Base-by-base conservation (phyloP, 83 land plant genomes). In the Larix sibirica region DNA sequence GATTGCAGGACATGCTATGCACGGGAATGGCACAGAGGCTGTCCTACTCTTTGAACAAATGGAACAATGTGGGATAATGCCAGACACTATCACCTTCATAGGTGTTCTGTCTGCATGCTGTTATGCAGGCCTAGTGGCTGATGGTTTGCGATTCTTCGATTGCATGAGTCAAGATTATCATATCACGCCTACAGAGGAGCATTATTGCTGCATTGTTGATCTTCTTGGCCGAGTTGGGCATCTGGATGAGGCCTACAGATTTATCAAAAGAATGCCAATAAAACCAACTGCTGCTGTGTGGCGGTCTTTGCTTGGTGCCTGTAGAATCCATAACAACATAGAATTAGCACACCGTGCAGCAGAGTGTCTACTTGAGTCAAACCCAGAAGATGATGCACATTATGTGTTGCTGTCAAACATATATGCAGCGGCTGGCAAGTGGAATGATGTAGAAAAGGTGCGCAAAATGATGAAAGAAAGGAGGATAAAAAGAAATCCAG, bases 201-300 rank as follows among this genome's bases (percentile, higher is more conserved):
- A 88, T 3, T 88, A 88, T 83, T 79, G 81, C 63, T 88, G 87
- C 83, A 76, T 88, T 26, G 61, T 88, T 28, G 90, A 88, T 50
- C 83, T 85, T 58, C 82, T 75, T 68, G 83, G 81, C 4, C 79
- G 87, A 36, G 62, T 62, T 47, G 90, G 90, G 23, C 68, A 71
- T 50, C 17, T 85, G 44, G 66, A 40, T 23, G 73, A 79, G 61
- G 87, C 90, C 14, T 47, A 77, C 58, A 59, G 81, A 18, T 66
- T 84, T 47, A 17, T 88, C 20, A 47, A 85, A 77, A 59, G 67
- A 36, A 88, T 88, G 85, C 88, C 90, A 26, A 75, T 28, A 10
- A 62, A 85, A 7, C 81, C 90, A 26, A 69, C 80, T 81, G 42
- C 6, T 17, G 81, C 61, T 13, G 76, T 89, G 3, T 86, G 83